phyloP scores from a whole-genome alignment of 805 yeast genomes.

The Wickerhamomyces chaumierensis region DNA sequence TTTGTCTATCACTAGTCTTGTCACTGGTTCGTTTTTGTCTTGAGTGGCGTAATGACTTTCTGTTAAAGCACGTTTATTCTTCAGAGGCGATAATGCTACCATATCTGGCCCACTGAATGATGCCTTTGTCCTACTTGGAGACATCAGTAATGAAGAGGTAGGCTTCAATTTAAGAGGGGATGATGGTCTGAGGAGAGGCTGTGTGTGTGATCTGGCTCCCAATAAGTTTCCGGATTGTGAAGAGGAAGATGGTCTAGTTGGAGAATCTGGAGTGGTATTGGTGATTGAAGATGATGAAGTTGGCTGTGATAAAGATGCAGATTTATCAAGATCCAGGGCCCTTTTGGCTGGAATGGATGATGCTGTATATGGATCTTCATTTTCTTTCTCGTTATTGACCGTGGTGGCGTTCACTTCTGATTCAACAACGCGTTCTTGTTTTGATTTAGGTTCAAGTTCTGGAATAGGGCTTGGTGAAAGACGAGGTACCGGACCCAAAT shows the following conservation, averaged over 20 bases:
- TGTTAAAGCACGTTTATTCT: constrained; percentile 22
- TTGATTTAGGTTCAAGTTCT: background rate
- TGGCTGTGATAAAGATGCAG: background rate
- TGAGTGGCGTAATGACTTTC: constrained; percentile 17
- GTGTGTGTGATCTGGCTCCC: background rate
- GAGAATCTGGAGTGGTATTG: background rate
- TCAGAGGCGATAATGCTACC: constrained; percentile 29
- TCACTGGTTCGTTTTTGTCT: constrained; percentile 24
- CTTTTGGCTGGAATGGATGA: background rate
- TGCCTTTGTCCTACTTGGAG: constrained; percentile 24
- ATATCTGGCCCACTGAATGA: constrained; percentile 26
- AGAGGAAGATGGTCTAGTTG: background rate
- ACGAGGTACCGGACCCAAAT: background rate
- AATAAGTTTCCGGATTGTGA: background rate
- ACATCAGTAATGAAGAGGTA: constrained; percentile 9
- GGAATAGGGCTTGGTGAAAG: background rate
- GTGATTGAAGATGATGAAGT: background rate
- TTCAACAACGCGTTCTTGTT: background rate
- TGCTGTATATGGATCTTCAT: background rate
- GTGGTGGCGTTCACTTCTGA: background rate
- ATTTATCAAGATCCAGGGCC: background rate
- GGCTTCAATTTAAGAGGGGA: background rate
- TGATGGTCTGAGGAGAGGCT: background rate
- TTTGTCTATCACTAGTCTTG: constrained; percentile 65
- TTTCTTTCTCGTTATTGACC: background rate